phyloP scores from a whole-genome alignment of 495 filamentous ascomycete genomes.

The Bacidia rubella region DNA sequence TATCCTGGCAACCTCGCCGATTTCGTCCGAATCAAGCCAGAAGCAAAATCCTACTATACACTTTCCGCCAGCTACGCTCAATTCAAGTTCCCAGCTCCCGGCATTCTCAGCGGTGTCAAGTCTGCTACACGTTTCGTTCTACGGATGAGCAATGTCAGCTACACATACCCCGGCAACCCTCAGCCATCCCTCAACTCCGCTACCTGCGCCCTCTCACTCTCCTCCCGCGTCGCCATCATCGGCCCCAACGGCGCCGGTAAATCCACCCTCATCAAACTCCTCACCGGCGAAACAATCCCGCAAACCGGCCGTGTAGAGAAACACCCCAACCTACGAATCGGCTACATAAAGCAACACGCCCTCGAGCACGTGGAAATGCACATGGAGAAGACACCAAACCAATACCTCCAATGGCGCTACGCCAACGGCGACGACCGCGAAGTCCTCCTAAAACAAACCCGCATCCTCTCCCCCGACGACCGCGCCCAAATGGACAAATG shows the following conservation, averaged over 20 bases:
- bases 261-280: slow-evolving; percentile 91
- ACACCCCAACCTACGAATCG: slow-evolving; percentile 96
- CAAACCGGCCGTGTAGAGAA: slow-evolving; percentile 86
- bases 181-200: slow-evolving; percentile 83
- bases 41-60: slow-evolving; percentile 97
- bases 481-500: slow-evolving; percentile 79
- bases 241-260: slow-evolving; percentile 97
- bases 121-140: slow-evolving; percentile 86
- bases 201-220: slow-evolving; percentile 74
- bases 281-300: slow-evolving; percentile 91
- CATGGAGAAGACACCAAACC: slow-evolving; percentile 95
- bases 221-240: slow-evolving; percentile 88
- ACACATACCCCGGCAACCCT: slow-evolving; percentile 71
- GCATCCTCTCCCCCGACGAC: slow-evolving; percentile 73
- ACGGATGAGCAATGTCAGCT: slow-evolving; percentile 83
- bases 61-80: slow-evolving; percentile 77
- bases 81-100: slow-evolving; percentile 96
- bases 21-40: slow-evolving; percentile 86
- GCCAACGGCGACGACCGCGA: slow-evolving; percentile 93
- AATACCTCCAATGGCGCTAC: slow-evolving; percentile 98
- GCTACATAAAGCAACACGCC: slow-evolving; percentile 98
- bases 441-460: slow-evolving; percentile 93
- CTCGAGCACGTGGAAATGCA: slow-evolving; percentile 99
- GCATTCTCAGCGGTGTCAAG: slow-evolving; percentile 90
- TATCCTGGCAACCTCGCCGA: slow-evolving; percentile 90